Base-by-base conservation (phyloP, 345 rosid genomes). In the Gossypium thurberi region DNA sequence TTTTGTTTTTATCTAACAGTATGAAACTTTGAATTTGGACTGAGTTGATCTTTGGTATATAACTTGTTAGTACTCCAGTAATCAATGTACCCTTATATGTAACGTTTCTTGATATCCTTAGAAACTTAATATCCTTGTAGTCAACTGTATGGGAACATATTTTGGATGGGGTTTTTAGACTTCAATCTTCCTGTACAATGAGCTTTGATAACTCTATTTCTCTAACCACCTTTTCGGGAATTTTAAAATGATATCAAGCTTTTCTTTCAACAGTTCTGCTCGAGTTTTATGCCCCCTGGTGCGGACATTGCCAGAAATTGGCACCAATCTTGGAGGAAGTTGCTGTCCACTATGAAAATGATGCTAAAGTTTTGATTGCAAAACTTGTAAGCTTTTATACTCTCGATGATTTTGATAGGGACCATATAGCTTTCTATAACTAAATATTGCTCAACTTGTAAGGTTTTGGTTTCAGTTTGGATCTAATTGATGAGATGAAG, bases 201-300 rank as follows among this genome's bases (percentile, higher is more conserved):
- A 80, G 56, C 50, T 51, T 51, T 51, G 20, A 14, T 51, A n/a
- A 11, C 70, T 10, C 20, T 3, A 12, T 67, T 56, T 62, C 21
- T 9, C 14, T 37, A n/a, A 63, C 13, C 21, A 52, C 62, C 42
- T 23, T 6, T 40, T 26, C 1, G 53, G 55, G 46, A 51, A 20
- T 56, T 57, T 10, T 73, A 18, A 53, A 51, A 20, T 62, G 17
- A 13, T 25, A 12, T 23, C 57, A 13, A 42, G 8, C 59, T 50
- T 68, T 59, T 50, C 65, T 43, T 43, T 76, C 15, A 85, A 80
- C 91, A 95, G 98, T 96, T 65, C 80, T 96, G 48, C 75, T 96
- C 2, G 99, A 93, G 82, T 96, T 96, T 72, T 96, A 96, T 67
- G 99, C 99, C 53, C 97, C 98, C 0, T 93, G 99, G 99, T 96